These are phyloP conservation scores for Penicillium longicatenatum DNA, from an alignment of 495 filamentous ascomycete species.

Conservation along the genomic window DNA sequence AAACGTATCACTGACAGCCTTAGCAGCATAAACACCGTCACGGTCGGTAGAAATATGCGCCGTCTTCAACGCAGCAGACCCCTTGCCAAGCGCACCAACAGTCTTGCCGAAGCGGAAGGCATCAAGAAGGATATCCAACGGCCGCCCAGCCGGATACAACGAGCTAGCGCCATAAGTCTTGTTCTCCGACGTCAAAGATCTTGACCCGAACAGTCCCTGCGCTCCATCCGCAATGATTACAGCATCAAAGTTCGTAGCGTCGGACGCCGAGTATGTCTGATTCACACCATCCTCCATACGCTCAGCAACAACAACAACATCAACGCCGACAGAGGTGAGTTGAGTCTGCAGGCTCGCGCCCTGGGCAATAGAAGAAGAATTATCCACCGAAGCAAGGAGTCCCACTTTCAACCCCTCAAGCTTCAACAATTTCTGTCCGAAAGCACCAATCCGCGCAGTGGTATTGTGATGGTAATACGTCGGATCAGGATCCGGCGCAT, in stretches of 20 bases:
- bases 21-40: conserved; percentile 55
- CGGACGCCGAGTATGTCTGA: conserved; percentile 69
- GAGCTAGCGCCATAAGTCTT: conserved; percentile 38
- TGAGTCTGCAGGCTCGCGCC: conserved; percentile 48
- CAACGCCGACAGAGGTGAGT: conserved; percentile 51
- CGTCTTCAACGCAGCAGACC: conserved; percentile 39
- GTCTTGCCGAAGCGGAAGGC: conserved; percentile 75
- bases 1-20: conserved; percentile 37
- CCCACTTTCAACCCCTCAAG: conserved; percentile 68
- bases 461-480: conserved; percentile 72
- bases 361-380: conserved; percentile 41
- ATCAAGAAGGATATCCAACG: conserved; percentile 63
- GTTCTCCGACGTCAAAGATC: conserved; percentile 23
- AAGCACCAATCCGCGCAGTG: conserved; percentile 63
- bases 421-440: conserved; percentile 56
- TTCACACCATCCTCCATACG: conserved; percentile 55
- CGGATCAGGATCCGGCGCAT: conserved; percentile 57
- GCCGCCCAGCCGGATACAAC: conserved; percentile 65
- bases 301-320: conserved; percentile 66
- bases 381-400: conserved; percentile 56
- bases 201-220: conserved; percentile 50
- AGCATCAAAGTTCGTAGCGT: conserved; percentile 73
- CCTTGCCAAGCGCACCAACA: conserved; percentile 60
- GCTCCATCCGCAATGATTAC: conserved; percentile 63
- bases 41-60: conserved; percentile 39